Conservation (phyloP, 257 asterid genomes). For the Capsicum pubescens region DNA sequence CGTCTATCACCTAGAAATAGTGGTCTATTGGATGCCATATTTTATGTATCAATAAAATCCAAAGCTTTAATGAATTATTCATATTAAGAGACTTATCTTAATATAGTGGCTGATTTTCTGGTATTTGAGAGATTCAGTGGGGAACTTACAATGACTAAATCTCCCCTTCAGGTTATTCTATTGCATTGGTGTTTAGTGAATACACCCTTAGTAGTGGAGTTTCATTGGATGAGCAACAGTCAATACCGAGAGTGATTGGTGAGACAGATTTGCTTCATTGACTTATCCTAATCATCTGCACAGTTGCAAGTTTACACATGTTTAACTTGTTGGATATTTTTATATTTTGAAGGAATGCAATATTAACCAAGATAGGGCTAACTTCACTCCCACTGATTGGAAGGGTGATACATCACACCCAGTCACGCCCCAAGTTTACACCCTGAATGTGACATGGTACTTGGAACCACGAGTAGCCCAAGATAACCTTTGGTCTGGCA, state of each 20-base stretch:
- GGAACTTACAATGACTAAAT: slow-evolving; percentile 51
- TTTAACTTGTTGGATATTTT: slow-evolving; percentile 30
- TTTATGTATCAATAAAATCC: slow-evolving; percentile 56
- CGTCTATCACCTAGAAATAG: slow-evolving; percentile 60
- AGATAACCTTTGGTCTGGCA: no score
- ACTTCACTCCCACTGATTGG: slow-evolving; percentile 37
- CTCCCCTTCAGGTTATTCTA: slow-evolving; percentile 61
- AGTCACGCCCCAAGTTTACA: no score
- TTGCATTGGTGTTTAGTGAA: slow-evolving; percentile 57
- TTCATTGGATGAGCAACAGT: slow-evolving; percentile 55
- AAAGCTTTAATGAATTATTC: slow-evolving; percentile 41
- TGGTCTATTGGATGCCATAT: slow-evolving; percentile 72
- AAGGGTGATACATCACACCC: slow-evolving; percentile 38
- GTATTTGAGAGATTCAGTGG: slow-evolving; percentile 50
- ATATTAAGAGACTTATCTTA: slow-evolving; percentile 37
- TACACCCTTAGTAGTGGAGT: slow-evolving; percentile 52
- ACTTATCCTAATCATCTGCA: background rate
- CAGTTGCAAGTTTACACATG: background rate
- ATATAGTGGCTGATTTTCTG: slow-evolving; percentile 43
- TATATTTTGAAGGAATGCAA: slow-evolving; percentile 51
- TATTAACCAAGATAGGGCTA: slow-evolving; percentile 45
- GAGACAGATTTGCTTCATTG: slow-evolving; percentile 24
- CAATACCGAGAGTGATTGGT: slow-evolving; percentile 53
- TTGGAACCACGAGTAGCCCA: no score
- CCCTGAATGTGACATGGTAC: no score